Conservation (phyloP, 495 filamentous ascomycete genomes). For the Amphirosellinia nigrospora region DNA sequence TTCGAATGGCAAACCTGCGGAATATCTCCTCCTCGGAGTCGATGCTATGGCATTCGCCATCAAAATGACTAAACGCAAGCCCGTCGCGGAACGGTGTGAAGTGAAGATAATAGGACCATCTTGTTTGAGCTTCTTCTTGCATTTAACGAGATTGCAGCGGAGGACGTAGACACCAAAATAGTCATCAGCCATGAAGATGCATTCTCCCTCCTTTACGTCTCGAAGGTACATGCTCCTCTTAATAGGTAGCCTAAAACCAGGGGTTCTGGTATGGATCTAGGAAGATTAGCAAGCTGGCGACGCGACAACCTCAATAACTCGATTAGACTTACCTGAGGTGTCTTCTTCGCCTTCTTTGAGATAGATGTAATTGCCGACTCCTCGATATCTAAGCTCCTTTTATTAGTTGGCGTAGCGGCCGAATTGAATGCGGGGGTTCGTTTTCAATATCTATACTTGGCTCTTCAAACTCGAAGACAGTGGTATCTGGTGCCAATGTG, state of each 20-base stretch:
- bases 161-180: conserved; percentile 11
- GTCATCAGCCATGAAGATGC: conserved; percentile 11
- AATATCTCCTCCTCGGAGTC: conserved; percentile 13
- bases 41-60: background rate
- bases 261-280: background rate
- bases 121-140: conserved; percentile 8
- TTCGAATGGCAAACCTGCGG: conserved; percentile 7
- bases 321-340: background rate
- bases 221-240: background rate
- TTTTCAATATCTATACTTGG: background rate
- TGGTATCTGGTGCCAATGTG: background rate
- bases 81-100: conserved; percentile 14
- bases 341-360: conserved; percentile 9
- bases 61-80: conserved; percentile 14
- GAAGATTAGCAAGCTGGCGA: background rate
- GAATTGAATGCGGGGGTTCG: background rate
- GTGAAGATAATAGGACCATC: conserved; percentile 4
- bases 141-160: conserved; percentile 14
- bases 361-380: background rate
- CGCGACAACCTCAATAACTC: background rate
- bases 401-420: background rate
- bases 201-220: conserved; percentile 4
- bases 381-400: conserved; percentile 2
- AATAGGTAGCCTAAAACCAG: background rate
- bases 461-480: background rate